These are phyloP conservation scores for Diutina catenulata DNA, from an alignment of 1,139 yeast species.

Conservation along the genomic window DNA sequence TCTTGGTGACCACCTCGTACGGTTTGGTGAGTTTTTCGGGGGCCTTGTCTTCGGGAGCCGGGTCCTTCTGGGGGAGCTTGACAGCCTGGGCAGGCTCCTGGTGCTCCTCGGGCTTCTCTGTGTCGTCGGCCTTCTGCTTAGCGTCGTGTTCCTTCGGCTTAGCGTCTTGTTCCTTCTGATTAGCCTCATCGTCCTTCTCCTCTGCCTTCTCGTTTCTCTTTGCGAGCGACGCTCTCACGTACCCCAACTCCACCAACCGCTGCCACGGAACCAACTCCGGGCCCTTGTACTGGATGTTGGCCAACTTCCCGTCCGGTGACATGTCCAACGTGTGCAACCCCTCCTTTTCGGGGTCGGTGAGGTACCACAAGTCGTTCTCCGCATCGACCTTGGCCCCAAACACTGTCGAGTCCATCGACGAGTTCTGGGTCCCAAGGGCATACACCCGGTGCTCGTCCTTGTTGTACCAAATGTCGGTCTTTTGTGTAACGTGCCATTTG, in stretches of 20 bases:
- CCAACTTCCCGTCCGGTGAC: conserved; percentile 9
- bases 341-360: background rate
- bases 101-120: no score
- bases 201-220: no score
- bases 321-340: background rate
- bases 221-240: no score
- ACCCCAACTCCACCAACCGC: no score
- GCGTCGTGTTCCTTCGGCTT: no score
- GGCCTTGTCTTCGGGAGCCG: no score
- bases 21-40: no score
- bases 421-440: conserved; percentile 6
- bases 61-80: no score
- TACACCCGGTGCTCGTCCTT: conserved; percentile 40
- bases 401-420: background rate
- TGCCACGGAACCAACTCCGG: conserved; percentile 56
- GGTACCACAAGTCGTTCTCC: background rate
- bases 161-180: no score
- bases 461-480: conserved; percentile 26
- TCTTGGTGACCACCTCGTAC: background rate
- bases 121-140: no score
- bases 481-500: conserved; percentile 20
- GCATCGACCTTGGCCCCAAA: background rate
- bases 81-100: no score
- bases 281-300: conserved; percentile 44
- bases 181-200: no score